A percentile compares a stretch with the other conserved stretches of the same genome.
phyloP scores from a whole-genome alignment of 164 flowering plant species.

The Pachysandra terminalis region DNA sequence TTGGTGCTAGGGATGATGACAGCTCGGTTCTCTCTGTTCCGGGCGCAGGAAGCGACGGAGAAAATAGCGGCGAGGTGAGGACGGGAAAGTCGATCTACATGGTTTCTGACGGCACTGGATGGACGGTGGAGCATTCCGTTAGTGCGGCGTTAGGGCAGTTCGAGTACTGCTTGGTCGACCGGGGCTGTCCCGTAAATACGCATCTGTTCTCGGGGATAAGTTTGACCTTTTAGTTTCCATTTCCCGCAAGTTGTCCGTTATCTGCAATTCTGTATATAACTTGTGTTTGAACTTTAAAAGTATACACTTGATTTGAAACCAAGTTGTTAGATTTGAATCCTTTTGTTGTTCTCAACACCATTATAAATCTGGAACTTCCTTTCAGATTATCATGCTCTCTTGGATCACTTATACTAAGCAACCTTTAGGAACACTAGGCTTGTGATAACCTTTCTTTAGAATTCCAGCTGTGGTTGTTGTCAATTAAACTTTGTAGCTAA shows the following conservation, averaged over 20 bases:
- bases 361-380: too few relatives aligned
- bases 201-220: constrained; percentile 87
- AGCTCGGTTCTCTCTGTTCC: background rate
- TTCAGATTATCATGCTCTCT: too few relatives aligned
- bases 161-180: constrained; percentile 79
- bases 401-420: too few relatives aligned
- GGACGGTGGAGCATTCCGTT: constrained; percentile 92
- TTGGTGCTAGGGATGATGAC: background rate
- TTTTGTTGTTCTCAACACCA: too few relatives aligned
- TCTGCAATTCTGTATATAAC: too few relatives aligned
- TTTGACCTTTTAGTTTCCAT: background rate
- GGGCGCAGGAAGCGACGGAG: constrained; percentile 19
- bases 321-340: too few relatives aligned
- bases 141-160: constrained; percentile 92
- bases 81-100: constrained; percentile 63
- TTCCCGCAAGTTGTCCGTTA: background rate
- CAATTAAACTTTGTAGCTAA: too few relatives aligned
- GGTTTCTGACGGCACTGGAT: constrained; percentile 94
- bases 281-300: too few relatives aligned
- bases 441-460: too few relatives aligned
- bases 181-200: constrained; percentile 74
- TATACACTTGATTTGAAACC: too few relatives aligned
- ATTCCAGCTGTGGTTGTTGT: too few relatives aligned
- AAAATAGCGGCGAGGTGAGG: constrained; percentile 21
- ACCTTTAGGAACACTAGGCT: too few relatives aligned